Evolutionary conservation across 768 basidiomycete genomes (phyloP).

Genomic region (Lactarius akahatsu): DNA sequence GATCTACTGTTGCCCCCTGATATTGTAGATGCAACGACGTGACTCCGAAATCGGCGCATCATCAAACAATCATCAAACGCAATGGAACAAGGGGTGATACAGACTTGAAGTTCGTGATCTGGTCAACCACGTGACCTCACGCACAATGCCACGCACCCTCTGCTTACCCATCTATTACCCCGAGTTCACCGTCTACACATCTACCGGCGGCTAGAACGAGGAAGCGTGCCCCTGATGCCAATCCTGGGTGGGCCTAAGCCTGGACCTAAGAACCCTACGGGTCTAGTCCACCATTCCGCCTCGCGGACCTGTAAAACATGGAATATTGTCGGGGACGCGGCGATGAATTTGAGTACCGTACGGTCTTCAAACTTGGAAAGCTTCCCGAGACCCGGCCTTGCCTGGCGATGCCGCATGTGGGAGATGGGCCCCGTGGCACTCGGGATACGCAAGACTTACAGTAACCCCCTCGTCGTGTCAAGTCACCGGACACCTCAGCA

Average conservation of each 20-base stretch:
- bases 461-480: no score
- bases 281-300: not conserved
- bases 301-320: not conserved
- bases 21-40: no score
- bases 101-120: not conserved
- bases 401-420: no score
- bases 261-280: not conserved
- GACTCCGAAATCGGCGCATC: not conserved
- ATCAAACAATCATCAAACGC: no score
- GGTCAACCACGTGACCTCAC: not conserved
- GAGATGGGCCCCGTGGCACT: not conserved
- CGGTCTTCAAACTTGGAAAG: not conserved
- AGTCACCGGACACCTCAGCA: no score
- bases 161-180: not conserved
- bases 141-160: no score
- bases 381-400: not conserved
- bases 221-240: not conserved
- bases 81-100: not conserved
- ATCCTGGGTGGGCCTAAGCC: not conserved
- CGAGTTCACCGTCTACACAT: no score
- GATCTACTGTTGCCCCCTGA: no score
- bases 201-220: not conserved
- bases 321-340: not conserved
- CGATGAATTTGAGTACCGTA: not conserved
- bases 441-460: no score